Percentiles rank a stretch among this genome's conserved stretches.
Conservation (phyloP, 1,139 yeast species). For the Insectozyma bohioensis region DNA sequence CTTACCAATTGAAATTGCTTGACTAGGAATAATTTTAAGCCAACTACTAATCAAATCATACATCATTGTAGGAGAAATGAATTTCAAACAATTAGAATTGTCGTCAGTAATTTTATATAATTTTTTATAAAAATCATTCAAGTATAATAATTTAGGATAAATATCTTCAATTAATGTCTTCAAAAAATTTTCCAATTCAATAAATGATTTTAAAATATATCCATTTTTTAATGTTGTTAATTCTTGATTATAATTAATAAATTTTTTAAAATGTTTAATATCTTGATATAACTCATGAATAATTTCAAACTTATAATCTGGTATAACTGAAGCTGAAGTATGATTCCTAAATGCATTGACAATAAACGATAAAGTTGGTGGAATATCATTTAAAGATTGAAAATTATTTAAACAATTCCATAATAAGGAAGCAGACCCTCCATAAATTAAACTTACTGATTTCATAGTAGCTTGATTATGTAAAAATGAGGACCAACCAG, state of each 20-base stretch:
- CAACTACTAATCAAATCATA: constrained; percentile 20
- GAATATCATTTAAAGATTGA: constrained; percentile 19
- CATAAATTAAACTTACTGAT: constrained; percentile 31
- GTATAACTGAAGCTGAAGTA: constrained; percentile 26
- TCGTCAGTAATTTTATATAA: constrained; percentile 15
- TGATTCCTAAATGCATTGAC: constrained; percentile 28
- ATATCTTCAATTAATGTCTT: constrained; percentile 25
- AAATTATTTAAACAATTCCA: constrained; percentile 27
- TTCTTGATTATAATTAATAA: constrained; percentile 18
- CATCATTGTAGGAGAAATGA: constrained; percentile 16
- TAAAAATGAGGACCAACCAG: constrained; percentile 39
- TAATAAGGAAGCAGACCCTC: constrained; percentile 37
- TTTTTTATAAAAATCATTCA: constrained; percentile 25
- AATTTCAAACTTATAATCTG: constrained; percentile 36
- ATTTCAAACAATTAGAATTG: constrained; percentile 15
- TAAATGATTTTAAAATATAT: constrained; percentile 15
- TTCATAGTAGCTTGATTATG: constrained; percentile 35
- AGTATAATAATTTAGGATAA: constrained; percentile 26
- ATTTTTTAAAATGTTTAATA: constrained; percentile 23
- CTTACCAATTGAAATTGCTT: constrained; percentile 30
- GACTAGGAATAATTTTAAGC: constrained; percentile 38
- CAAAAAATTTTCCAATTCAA: constrained; percentile 34
- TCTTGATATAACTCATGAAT: constrained; percentile 26
- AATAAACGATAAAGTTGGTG: constrained; percentile 27
- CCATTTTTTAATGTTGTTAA: constrained; percentile 16